These are phyloP conservation scores for Blastomyces silverae DNA, from an alignment of 2,329 filamentous ascomycete species.

Conservation along the genomic window DNA sequence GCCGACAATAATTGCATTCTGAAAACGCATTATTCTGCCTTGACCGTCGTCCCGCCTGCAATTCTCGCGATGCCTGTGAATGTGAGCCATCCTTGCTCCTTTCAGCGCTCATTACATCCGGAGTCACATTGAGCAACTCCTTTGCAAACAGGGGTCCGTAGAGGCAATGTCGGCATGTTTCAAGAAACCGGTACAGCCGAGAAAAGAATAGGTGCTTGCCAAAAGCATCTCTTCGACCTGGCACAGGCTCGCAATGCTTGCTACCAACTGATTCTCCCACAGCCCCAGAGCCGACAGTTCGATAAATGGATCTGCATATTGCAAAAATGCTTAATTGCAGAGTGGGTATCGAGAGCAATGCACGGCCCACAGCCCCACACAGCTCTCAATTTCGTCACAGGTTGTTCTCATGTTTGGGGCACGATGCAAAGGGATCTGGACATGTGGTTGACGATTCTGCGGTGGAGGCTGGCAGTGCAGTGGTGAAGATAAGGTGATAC, in stretches of 20 bases:
- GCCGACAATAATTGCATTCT: not conserved
- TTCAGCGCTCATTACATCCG: not conserved
- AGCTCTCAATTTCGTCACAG: slow-evolving; percentile 3
- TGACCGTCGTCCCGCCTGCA: too few species aligned
- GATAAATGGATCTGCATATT: not conserved
- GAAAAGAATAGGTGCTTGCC: not conserved
- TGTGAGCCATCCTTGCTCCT: not conserved
- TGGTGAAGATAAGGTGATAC: not conserved
- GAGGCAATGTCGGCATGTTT: not conserved
- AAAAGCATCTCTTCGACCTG: not conserved
- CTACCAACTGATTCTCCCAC: not conserved
- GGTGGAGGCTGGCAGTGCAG: not conserved
- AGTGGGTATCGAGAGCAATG: not conserved
- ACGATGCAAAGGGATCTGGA: not conserved
- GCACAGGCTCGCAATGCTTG: not conserved
- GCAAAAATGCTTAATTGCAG: slow-evolving; percentile 6
- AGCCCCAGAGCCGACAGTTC: slow-evolving; percentile 3
- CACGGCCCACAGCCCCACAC: slow-evolving; percentile 8
- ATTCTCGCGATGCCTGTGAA: not conserved
- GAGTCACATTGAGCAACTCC: not conserved
- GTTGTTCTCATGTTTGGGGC: not conserved
- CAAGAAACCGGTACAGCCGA: not conserved
- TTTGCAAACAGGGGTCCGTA: not conserved
- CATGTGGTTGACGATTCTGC: not conserved
- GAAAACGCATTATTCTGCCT: not conserved